These are phyloP conservation scores for Fusarium clavum DNA, from an alignment of 2,329 filamentous ascomycete species.

Conservation along the genomic window DNA sequence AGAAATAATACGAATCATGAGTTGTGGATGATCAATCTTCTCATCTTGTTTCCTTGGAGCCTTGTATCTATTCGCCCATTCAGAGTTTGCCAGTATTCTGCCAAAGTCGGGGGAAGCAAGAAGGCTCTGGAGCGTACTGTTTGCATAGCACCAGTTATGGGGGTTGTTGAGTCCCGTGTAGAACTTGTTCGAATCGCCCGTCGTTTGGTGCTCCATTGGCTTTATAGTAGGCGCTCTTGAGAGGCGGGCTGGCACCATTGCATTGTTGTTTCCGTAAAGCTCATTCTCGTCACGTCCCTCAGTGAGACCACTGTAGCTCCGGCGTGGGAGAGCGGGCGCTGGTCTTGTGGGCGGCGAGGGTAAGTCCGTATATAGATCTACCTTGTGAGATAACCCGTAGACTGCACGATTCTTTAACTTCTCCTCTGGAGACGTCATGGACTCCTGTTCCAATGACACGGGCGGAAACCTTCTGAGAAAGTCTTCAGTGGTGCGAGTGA, in stretches of 20 bases:
- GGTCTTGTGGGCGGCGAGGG: slow-evolving; percentile 72
- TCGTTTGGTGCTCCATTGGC: slow-evolving; percentile 61
- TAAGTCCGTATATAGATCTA: slow-evolving; percentile 60
- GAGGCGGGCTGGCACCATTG: slow-evolving; percentile 53
- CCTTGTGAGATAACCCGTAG: slow-evolving; percentile 49
- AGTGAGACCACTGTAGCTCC: slow-evolving; percentile 82
- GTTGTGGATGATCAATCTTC: slow-evolving; percentile 63
- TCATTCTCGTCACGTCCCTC: slow-evolving; percentile 53
- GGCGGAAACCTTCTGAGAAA: slow-evolving; percentile 87
- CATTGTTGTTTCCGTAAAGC: slow-evolving; percentile 55
- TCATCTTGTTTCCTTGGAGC: slow-evolving; percentile 73
- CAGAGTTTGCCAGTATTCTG: slow-evolving; percentile 68
- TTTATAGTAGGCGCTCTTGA: slow-evolving; percentile 52
- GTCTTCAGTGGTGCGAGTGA: slow-evolving; percentile 81
- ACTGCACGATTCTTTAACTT: slow-evolving; percentile 41
- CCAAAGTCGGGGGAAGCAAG: slow-evolving; percentile 78
- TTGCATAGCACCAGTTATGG: slow-evolving; percentile 89
- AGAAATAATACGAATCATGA: slow-evolving; percentile 70
- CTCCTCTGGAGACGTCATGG: slow-evolving; percentile 62
- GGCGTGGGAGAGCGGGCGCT: slow-evolving; percentile 73
- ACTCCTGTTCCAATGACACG: slow-evolving; percentile 69
- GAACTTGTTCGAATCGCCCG: slow-evolving; percentile 41
- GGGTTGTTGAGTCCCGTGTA: slow-evolving; percentile 81
- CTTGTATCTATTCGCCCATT: slow-evolving; percentile 74
- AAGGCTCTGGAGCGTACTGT: slow-evolving; percentile 86